These are phyloP conservation scores for Pugionium cornutum DNA, from an alignment of 345 rosid species.

Conservation along the genomic window DNA sequence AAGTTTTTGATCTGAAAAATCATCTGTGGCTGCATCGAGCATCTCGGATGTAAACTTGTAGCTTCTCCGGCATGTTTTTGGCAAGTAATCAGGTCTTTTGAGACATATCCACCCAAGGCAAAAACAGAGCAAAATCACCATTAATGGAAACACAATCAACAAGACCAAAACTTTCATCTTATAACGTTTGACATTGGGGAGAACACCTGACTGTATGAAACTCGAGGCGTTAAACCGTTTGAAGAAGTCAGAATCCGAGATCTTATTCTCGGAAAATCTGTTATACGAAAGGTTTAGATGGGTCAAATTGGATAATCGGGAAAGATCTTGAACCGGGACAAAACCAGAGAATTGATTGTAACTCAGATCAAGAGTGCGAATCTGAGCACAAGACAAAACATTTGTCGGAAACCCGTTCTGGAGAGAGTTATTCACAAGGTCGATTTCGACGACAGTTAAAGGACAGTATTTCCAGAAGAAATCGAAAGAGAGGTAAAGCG, in stretches of 20 bases:
- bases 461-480: conserved; percentile 86
- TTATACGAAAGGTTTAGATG: conserved; percentile 62
- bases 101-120: conserved; percentile 58
- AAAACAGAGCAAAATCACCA: conserved; percentile 44
- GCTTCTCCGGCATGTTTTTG: conserved; percentile 42
- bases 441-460: conserved; percentile 49
- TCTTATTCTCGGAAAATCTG: conserved; percentile 49
- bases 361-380: conserved; percentile 61
- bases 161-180: conserved; percentile 50
- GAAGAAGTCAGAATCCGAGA: conserved; percentile 57
- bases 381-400: conserved; percentile 55
- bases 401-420: conserved; percentile 49
- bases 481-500: conserved; percentile 65
- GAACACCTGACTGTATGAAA: conserved; percentile 59
- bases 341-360: conserved; percentile 54
- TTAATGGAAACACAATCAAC: conserved; percentile 51
- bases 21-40: conserved; percentile 57
- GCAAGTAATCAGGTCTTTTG: conserved; percentile 59
- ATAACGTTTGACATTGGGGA: conserved; percentile 47
- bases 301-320: conserved; percentile 46
- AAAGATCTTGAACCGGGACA: conserved; percentile 48
- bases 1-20: conserved; percentile 50
- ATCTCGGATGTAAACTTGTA: conserved; percentile 54
- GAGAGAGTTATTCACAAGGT: conserved; percentile 59
- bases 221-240: conserved; percentile 58